Percentiles rank a stretch among this genome's conserved stretches.
These are phyloP conservation scores for Rhizophagus clarus DNA, from an alignment of 192 early-diverging fungal species.

Conservation along the genomic window DNA sequence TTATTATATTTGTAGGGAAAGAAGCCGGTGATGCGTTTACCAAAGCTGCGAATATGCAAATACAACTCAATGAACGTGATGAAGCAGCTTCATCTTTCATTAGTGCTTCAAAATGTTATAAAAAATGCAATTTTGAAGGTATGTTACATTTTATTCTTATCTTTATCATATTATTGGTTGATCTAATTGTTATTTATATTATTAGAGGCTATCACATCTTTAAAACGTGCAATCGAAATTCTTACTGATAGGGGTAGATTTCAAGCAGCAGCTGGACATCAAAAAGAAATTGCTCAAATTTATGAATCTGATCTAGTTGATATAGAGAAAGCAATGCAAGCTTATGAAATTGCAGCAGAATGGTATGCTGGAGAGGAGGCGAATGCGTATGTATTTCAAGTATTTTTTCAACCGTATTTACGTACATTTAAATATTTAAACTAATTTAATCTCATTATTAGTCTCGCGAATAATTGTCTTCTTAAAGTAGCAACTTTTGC, in stretches of 20 bases:
- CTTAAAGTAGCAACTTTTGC: slow-evolving; percentile 93
- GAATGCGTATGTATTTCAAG: slow-evolving; percentile 65
- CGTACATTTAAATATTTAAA: neutral
- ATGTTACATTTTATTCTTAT: neutral
- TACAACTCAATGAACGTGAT: slow-evolving; percentile 76
- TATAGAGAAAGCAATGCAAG: slow-evolving; percentile 75
- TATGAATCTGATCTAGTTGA: slow-evolving; percentile 86
- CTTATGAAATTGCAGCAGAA: slow-evolving; percentile 91
- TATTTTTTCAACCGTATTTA: neutral
- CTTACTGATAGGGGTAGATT: slow-evolving; percentile 87
- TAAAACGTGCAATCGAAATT: slow-evolving; percentile 79
- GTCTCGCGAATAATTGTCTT: slow-evolving; percentile 85
- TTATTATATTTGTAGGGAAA: slow-evolving; percentile 58
- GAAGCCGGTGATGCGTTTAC: slow-evolving; percentile 94
- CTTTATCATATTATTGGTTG: neutral
- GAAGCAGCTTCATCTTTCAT: slow-evolving; percentile 86
- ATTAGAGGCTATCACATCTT: slow-evolving; percentile 71
- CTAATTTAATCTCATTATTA: slow-evolving; percentile 28
- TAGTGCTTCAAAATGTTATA: slow-evolving; percentile 88
- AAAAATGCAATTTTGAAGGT: slow-evolving; percentile 81
- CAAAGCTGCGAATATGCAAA: slow-evolving; percentile 78
- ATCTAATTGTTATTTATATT: slow-evolving; percentile 1
- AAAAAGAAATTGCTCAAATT: slow-evolving; percentile 92
- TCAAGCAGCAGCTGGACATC: slow-evolving; percentile 86
- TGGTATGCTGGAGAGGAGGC: slow-evolving; percentile 93